Percentiles rank a stretch among this genome's conserved stretches.
Evolutionary conservation across 2,329 filamentous ascomycete genomes (phyloP).

Genomic region (Neurospora sp.): DNA sequence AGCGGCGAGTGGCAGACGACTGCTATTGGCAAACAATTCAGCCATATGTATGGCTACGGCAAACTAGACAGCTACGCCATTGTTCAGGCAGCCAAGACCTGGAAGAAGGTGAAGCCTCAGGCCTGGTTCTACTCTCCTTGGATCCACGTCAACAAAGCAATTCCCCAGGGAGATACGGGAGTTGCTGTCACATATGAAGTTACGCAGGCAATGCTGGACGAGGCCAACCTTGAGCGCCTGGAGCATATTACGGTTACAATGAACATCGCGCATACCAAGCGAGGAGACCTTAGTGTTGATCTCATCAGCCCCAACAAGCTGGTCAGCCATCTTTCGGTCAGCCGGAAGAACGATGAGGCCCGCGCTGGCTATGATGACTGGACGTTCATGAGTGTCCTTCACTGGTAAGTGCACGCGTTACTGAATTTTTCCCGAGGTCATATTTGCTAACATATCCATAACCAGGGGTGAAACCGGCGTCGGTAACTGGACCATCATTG

Average conservation of each 20-base stretch:
- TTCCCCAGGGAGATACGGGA: constrained; percentile 77
- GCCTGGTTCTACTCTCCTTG: constrained; percentile 91
- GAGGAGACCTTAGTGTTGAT: constrained; percentile 89
- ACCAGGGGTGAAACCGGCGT: constrained; percentile 74
- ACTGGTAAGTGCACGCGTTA: constrained; percentile 58
- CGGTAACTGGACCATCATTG: constrained; percentile 82
- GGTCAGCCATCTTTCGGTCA: constrained; percentile 71
- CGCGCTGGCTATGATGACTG: constrained; percentile 74
- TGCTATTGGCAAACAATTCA: constrained; percentile 73
- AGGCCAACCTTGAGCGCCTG: constrained; percentile 73
- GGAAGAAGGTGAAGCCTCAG: constrained; percentile 86
- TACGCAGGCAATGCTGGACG: constrained; percentile 66
- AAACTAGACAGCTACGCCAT: constrained; percentile 84
- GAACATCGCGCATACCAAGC: constrained; percentile 80
- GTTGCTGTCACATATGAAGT: constrained; percentile 73
- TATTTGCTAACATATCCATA: constrained; percentile 21
- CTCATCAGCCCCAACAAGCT: constrained; percentile 74
- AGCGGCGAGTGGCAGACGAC: constrained; percentile 72
- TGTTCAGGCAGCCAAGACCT: constrained; percentile 76
- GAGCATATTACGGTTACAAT: constrained; percentile 97
- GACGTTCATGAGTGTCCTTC: constrained; percentile 98
- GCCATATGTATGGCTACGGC: constrained; percentile 90
- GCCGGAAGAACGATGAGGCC: constrained; percentile 59
- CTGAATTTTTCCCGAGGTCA: neutral
- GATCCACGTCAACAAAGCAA: constrained; percentile 76